Evolutionary conservation across 257 asterid genomes (phyloP), one percentile per base, ranked within the genome.

Genomic region (Solanum megistacrolobum): DNA sequence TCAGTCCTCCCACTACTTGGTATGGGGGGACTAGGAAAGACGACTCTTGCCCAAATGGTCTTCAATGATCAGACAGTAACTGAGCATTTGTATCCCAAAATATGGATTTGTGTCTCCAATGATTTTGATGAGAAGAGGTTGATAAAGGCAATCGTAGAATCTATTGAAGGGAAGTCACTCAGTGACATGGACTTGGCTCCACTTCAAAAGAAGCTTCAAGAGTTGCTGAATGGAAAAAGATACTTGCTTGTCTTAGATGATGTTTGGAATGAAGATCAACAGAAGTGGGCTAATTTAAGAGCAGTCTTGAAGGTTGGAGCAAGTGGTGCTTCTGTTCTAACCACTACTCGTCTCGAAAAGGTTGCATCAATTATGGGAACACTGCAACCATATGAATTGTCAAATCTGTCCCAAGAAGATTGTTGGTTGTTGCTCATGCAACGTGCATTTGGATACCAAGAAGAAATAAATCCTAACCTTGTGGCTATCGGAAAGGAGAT

Each of bases 381-480:
- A 4, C 12, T 65, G 31, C 72, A n/a, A 65, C 16, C 32, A n/a
- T 65, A 65, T 65, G 72, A 65, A 65, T 65, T n/a, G 72, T n/a
- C 16, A n/a, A n/a, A n/a, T 65, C 12, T 65, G 8, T 65, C 72
- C 25, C 72, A 65, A 65, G 87, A 87, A 6, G 25, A 87, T 82
- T 89, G 94, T 72, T 88, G 90, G 93, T 29, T 21, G 46, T 14
- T 91, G 71, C 66, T 92, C 27, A 86, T 31, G 68, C 62, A 89
- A 35, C 86, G 84, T 25, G 92, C 91, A 4, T 87, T 91, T 48
- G 86, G 87, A 14, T 29, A 39, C 5, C 88, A 71, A 65, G 29
- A 20, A 27, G 84, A 74, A 16, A 72, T 16, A 34, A 55, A 46
- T 73, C 65, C 90, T 1, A 69, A 88, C 5, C 83, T 91, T 5